Evolutionary conservation across 768 basidiomycete genomes (phyloP).

Genomic region (Pisolithus marmoratus): DNA sequence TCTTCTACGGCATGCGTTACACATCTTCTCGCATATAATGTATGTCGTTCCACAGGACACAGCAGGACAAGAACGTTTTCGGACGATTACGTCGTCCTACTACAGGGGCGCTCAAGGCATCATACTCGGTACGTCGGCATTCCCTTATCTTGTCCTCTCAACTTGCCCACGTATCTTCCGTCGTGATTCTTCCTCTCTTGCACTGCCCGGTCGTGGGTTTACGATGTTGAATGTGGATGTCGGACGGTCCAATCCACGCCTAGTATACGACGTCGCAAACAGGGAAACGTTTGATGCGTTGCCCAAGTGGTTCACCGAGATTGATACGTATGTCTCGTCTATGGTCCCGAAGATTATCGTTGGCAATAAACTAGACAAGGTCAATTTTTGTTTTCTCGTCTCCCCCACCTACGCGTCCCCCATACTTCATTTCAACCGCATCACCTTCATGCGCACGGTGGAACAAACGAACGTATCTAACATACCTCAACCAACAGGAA

Average conservation of each 20-base stretch:
- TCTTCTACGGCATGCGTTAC: background rate
- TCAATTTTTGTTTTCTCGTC: conserved; percentile 12
- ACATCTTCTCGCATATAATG: background rate
- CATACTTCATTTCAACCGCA: too few species aligned
- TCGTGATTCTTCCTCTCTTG: too few species aligned
- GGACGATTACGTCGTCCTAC: conserved; percentile 92
- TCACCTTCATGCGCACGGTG: too few species aligned
- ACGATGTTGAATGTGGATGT: too few species aligned
- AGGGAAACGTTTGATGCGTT: conserved; percentile 91
- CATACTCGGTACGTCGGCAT: conserved; percentile 51
- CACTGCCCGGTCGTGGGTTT: too few species aligned
- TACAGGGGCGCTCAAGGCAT: conserved; percentile 87
- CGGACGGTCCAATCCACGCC: background rate
- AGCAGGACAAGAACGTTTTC: conserved; percentile 94
- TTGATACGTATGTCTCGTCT: conserved; percentile 85
- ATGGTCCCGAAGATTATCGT: conserved; percentile 93
- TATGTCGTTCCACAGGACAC: conserved; percentile 58
- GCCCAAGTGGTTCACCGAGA: conserved; percentile 88
- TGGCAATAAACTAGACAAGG: conserved; percentile 93
- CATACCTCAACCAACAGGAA: conserved; percentile 45
- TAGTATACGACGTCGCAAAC: conserved; percentile 94
- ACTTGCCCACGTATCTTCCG: background rate
- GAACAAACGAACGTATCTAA: background rate
- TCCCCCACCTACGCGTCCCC: too few species aligned
- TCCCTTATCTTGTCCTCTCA: too few species aligned